Evolutionary conservation across 192 early-diverging fungal genomes (phyloP), one percentile per base, ranked within the genome.

Genomic region (Chytriomyces confervae): DNA sequence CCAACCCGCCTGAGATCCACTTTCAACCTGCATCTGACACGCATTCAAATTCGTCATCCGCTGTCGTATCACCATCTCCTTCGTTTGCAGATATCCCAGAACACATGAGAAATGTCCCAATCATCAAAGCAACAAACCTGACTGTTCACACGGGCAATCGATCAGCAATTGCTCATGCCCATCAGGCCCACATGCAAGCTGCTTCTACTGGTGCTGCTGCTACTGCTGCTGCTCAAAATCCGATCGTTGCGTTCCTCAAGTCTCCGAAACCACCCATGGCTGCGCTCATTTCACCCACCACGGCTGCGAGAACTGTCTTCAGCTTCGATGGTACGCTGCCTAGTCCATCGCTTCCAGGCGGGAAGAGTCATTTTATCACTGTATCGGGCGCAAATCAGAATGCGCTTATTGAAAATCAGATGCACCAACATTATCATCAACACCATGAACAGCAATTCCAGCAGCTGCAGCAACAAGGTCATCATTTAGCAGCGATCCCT

Each of bases 251-350:
- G 11, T 46, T 9, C 6, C 66, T 68, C 16, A 29, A 68, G 7
- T 68, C 66, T 68, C 66, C 66, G 36, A 18, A 13, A n/a, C 66
- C 66, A n/a, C 47, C 69, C 0, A 29, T 9, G 27, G 13, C 66
- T 53, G 11, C 69, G 16, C 53, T 57, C 20, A 70, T 70, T 53
- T 51, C 49, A 44, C 69, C 69, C 23, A 70, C 69, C 7, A 70
- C 69, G 10, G 69, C 69, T 1, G 69, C 69, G 5, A 20, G 69
- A 50, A 23, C 18, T 13, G 53, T 70, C 27, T 70, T 70, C n/a
- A 23, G 18, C 7, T 70, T 70, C 20, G 69, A 70, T 11, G 69
- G 69, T n/a, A 20, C 7, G 20, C 50, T 70, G 23, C 69, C 69
- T 9, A 47, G 43, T 11, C 66, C 66, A 1, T 11, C 46, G 13